Conservation (phyloP, 352 stramenopile species). For the Phytophthora citricola region DNA sequence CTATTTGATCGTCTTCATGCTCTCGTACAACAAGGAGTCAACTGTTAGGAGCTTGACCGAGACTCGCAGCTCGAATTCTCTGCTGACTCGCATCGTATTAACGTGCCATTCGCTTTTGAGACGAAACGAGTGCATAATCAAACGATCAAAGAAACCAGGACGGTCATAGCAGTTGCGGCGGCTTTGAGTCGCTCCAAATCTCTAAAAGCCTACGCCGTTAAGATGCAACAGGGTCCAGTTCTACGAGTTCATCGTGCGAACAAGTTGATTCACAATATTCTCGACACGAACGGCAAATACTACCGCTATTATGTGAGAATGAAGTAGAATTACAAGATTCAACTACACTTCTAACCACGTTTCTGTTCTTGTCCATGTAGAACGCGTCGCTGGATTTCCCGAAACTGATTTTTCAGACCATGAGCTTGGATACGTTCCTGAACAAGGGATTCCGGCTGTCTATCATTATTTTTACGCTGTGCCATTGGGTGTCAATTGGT, state of each 20-base stretch:
- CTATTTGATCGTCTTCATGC: constrained; percentile 30
- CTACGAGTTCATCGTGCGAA: not conserved
- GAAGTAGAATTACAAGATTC: not conserved
- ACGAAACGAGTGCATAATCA: constrained; percentile 1
- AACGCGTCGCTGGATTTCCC: not conserved
- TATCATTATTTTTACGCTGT: not conserved
- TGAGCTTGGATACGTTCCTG: not conserved
- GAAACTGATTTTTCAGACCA: not conserved
- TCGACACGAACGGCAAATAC: constrained; percentile 30
- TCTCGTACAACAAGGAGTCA: constrained; percentile 25
- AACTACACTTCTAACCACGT: not conserved
- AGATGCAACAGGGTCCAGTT: constrained; percentile 3
- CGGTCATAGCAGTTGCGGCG: not conserved
- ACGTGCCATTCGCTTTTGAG: constrained; percentile 5
- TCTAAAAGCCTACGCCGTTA: constrained; percentile 1
- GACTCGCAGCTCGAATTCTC: too few relatives aligned
- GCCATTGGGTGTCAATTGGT: not conserved
- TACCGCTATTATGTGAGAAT: not conserved
- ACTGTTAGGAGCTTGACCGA: constrained; percentile 7
- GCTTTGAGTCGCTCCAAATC: not conserved
- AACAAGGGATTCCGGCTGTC: not conserved
- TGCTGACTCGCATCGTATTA: constrained; percentile 3
- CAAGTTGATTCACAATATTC: constrained; percentile 17
- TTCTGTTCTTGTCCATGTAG: not conserved
- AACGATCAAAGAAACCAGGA: not conserved